Percentiles rank a stretch among this genome's conserved stretches.
Conservation (phyloP, 2,329 filamentous ascomycete species). For the Epichloe typhina region DNA sequence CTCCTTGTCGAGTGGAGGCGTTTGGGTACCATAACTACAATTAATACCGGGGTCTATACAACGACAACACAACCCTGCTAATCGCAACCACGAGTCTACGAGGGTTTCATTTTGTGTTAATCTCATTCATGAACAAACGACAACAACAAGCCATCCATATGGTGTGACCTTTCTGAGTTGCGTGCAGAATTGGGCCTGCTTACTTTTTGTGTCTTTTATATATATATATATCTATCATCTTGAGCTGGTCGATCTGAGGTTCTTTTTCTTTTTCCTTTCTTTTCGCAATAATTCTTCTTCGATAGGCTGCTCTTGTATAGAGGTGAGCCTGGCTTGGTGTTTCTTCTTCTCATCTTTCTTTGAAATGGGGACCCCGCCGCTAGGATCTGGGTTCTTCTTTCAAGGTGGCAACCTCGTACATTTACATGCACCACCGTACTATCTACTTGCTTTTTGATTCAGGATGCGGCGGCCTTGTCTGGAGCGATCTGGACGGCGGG, state of each 20-base stretch:
- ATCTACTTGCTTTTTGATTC: slow-evolving; percentile 15
- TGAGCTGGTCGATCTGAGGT: background rate
- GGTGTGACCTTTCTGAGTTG: slow-evolving; percentile 6
- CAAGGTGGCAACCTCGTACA: slow-evolving; percentile 3
- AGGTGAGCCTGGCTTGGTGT: slow-evolving; percentile 2
- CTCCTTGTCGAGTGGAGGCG: slow-evolving; percentile 14
- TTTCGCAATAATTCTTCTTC: slow-evolving; percentile 12
- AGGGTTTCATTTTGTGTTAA: slow-evolving; percentile 7
- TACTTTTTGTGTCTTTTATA: slow-evolving; percentile 4
- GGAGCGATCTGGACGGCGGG: slow-evolving; percentile 4
- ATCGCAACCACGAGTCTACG: slow-evolving; percentile 22
- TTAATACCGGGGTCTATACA: slow-evolving; percentile 5
- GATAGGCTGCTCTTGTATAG: slow-evolving; percentile 4
- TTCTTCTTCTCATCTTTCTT: slow-evolving; percentile 7
- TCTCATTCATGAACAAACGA: background rate
- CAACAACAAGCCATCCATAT: background rate
- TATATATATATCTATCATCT: background rate
- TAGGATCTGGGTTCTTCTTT: slow-evolving; percentile 1
- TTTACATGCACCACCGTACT: slow-evolving; percentile 7
- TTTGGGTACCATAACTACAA: slow-evolving; percentile 6
- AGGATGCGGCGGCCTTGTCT: slow-evolving; percentile 7
- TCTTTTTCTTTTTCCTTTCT: background rate
- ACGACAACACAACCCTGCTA: slow-evolving; percentile 6
- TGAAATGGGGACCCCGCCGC: background rate
- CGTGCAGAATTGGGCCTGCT: slow-evolving; percentile 9